phyloP scores from a whole-genome alignment of 352 stramenopile species.

The Phytophthora macrochlamydospora region DNA sequence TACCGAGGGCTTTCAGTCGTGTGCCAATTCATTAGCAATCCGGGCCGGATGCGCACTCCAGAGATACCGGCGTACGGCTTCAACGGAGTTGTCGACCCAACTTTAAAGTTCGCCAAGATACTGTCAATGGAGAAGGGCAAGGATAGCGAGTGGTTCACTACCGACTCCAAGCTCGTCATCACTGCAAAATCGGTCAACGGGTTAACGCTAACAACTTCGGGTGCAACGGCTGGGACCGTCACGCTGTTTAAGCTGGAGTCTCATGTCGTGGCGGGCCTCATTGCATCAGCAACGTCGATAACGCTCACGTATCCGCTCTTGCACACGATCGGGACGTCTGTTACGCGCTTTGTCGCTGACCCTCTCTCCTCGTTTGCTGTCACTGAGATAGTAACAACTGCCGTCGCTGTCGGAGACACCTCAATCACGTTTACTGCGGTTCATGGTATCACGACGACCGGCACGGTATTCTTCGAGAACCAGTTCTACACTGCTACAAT shows the following conservation, averaged over 20 bases:
- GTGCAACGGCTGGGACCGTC: not conserved
- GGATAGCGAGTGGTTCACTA: constrained; percentile 65
- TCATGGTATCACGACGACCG: constrained; percentile 11
- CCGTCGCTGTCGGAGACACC: constrained; percentile 15
- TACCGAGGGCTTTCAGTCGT: constrained; percentile 49
- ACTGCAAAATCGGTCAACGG: no score
- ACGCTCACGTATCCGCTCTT: constrained; percentile 33
- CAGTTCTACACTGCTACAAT: constrained; percentile 46
- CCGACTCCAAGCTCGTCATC: not conserved
- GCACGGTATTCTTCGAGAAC: constrained; percentile 67
- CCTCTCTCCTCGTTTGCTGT: not conserved
- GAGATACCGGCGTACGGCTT: constrained; percentile 40
- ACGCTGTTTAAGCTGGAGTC: constrained; percentile 33
- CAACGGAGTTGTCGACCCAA: constrained; percentile 13
- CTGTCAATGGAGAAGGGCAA: constrained; percentile 49
- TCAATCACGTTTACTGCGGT: constrained; percentile 9
- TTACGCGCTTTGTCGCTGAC: constrained; percentile 14
- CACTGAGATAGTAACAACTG: not conserved
- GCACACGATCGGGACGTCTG: constrained; percentile 25
- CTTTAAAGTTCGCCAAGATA: constrained; percentile 22
- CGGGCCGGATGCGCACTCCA: constrained; percentile 53
- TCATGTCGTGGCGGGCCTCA: constrained; percentile 17
- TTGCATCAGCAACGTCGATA: not conserved
- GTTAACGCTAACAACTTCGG: not conserved
- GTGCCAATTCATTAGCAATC: constrained; percentile 65